Conservation (phyloP, 441 rosid species). For the Populus hybrid region DNA sequence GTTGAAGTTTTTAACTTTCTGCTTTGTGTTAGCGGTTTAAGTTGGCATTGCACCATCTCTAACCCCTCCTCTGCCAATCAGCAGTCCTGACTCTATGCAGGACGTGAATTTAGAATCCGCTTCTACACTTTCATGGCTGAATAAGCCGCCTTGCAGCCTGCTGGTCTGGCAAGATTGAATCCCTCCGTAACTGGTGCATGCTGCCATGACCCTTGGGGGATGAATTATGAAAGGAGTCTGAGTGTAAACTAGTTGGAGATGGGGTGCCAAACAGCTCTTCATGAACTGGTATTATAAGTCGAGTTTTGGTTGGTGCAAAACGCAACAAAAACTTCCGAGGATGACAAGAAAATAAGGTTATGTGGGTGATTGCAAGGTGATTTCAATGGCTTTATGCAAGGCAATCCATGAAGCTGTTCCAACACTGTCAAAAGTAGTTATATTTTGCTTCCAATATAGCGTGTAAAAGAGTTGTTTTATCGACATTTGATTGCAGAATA, state of each 20-base stretch:
- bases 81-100: not conserved
- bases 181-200: not conserved
- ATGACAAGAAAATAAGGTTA: too few relatives aligned
- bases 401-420: too few relatives aligned
- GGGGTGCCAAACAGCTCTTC: too few relatives aligned
- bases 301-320: too few relatives aligned
- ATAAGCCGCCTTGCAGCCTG: not conserved
- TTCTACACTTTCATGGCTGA: not conserved
- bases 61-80: not conserved
- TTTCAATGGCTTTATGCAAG: too few relatives aligned
- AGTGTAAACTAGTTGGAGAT: not conserved
- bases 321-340: too few relatives aligned
- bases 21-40: not conserved
- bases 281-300: too few relatives aligned
- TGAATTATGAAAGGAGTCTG: not conserved
- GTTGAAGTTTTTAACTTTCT: not conserved
- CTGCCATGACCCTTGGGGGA: not conserved
- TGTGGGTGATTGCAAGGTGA: too few relatives aligned
- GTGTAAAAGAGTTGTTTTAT: too few relatives aligned
- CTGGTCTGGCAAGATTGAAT: not conserved
- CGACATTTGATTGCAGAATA: too few relatives aligned
- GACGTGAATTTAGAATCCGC: not conserved
- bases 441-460: too few relatives aligned
- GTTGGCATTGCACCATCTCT: not conserved
- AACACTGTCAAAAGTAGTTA: too few relatives aligned